Percentiles rank a stretch among this genome's conserved stretches.
Evolutionary conservation across 768 basidiomycete species (phyloP).

Genomic region (Suillus decipiens): DNA sequence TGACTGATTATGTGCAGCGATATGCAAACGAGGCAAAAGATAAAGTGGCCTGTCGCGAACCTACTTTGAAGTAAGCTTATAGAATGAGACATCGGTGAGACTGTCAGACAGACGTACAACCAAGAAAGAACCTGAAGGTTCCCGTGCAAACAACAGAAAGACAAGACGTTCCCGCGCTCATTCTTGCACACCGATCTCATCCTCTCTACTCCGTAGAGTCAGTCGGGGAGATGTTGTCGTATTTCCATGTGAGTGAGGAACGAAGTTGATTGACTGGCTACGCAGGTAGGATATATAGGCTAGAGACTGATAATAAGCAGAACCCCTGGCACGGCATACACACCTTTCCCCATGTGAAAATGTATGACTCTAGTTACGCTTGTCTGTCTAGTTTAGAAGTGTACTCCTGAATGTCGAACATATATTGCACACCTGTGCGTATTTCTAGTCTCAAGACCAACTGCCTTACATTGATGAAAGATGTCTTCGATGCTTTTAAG

Average conservation of each 20-base stretch:
- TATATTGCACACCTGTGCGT: background rate
- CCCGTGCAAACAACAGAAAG: no score
- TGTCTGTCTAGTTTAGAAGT: conserved; percentile 37
- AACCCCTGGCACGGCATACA: conserved; percentile 26
- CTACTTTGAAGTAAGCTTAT: no score
- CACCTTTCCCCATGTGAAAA: conserved; percentile 35
- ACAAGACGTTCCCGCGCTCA: no score
- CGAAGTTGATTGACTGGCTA: background rate
- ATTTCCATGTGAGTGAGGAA: background rate
- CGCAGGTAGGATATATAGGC: background rate
- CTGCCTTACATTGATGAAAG: background rate
- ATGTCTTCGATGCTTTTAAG: background rate
- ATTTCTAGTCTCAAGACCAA: background rate
- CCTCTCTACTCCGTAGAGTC: no score
- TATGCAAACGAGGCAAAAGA: no score
- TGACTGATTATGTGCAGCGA: no score
- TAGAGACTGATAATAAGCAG: conserved; percentile 19
- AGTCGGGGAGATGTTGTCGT: no score
- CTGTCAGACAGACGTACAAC: no score
- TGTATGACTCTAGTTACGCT: conserved; percentile 36
- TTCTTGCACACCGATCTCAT: no score
- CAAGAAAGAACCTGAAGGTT: no score
- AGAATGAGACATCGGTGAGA: no score
- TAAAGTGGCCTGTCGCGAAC: no score
- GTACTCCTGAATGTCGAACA: background rate